Conservation (phyloP, 495 filamentous ascomycete species). For the Rostrohypoxylon terebratum region DNA sequence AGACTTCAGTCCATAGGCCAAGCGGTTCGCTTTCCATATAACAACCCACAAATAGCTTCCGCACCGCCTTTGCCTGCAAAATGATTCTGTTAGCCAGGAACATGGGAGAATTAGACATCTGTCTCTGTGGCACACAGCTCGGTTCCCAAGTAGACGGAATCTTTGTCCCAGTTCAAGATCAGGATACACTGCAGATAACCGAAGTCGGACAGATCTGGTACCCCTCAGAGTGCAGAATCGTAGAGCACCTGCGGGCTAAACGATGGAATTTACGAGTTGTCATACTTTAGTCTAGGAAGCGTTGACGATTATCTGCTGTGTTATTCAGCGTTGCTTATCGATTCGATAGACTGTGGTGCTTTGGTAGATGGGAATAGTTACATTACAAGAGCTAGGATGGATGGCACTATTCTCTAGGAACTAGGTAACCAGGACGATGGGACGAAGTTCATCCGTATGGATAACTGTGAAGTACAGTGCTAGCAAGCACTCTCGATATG, state of each 20-base stretch:
- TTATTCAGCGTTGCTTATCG: background rate
- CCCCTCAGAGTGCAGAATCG: constrained; percentile 48
- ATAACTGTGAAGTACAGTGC: no score
- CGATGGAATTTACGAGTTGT: constrained; percentile 29
- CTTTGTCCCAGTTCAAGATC: constrained; percentile 50
- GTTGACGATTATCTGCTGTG: constrained; percentile 1
- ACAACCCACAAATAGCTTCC: constrained; percentile 37
- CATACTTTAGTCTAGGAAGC: constrained; percentile 8
- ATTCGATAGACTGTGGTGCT: background rate
- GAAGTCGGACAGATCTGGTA: constrained; percentile 54
- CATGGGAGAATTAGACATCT: constrained; percentile 47
- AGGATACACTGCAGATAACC: constrained; percentile 53
- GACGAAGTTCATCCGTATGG: no score
- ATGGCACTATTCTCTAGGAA: background rate
- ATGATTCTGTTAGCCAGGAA: constrained; percentile 33
- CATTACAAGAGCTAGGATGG: background rate
- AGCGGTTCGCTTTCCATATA: constrained; percentile 34
- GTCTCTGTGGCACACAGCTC: constrained; percentile 45
- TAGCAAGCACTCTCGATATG: constrained; percentile 23
- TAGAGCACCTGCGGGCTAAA: constrained; percentile 38
- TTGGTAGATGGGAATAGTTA: constrained; percentile 8
- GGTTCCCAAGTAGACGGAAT: constrained; percentile 50
- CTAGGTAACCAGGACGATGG: background rate
- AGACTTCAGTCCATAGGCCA: constrained; percentile 43
- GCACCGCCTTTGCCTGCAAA: constrained; percentile 34